Evolutionary conservation across 1,139 yeast species (phyloP), one percentile per base, ranked within the genome.

Genomic region (Trichomonascaceae sp.): DNA sequence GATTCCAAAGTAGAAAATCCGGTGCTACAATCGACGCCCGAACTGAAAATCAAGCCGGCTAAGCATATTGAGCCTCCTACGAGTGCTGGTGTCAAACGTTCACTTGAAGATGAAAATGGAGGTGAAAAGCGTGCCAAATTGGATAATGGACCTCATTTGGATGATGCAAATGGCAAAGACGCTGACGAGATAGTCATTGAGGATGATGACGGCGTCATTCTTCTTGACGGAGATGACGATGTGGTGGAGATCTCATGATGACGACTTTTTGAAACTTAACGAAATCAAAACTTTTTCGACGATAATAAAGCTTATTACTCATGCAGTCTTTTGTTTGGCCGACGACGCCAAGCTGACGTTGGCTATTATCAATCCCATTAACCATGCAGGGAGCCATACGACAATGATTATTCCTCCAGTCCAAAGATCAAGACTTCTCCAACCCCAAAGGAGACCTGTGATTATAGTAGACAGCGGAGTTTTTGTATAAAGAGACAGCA

Each of bases 371-470:
- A 81, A 75, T 18, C 81, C 73, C 22, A 79, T 70, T 1, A 82
- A 55, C 98, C 98, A 91, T 1, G 83, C 78, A 1, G 97, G 95
- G 50, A 84, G 71, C 96, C 96, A 90, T 0, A 90, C 85, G 45
- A 85, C 73, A 50, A 83, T 75, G 3, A 90, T 69, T 19, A 88
- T 80, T 56, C 81, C 79, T 95, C 96, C 89, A 0, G 96, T 87
- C 95, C 96, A 89, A 58, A 87, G 84, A 59, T 85, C 87, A 54
- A 87, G 72, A 43, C 84, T 82, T 39, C 74, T 67, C 87, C 93
- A 87, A 1, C 90, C 82, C 27, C 79, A 74, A 15, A 83, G 68
- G 24, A 88, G 72, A 9, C 55, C 54, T 20, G 44, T 53, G 13
- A 58, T 39, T 15, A 60, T 47, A 18, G 55, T 52, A 20, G 45